Evolutionary conservation across 2,329 filamentous ascomycete genomes (phyloP).

Genomic region (Alternaria incomplexa): DNA sequence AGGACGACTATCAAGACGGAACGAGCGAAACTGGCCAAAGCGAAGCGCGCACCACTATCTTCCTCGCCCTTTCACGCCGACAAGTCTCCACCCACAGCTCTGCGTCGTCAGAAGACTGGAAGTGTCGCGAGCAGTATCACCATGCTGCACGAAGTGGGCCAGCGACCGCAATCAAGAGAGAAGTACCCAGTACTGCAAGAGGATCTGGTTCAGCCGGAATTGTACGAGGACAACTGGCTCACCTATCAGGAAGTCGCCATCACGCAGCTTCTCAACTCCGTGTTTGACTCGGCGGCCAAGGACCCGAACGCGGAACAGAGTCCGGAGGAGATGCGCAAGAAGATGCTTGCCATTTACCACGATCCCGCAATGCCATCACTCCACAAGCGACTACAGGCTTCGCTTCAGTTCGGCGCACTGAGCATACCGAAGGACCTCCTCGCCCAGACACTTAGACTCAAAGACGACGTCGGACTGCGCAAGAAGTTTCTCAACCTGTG

Average conservation of each 20-base stretch:
- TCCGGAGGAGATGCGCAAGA: conserved; percentile 51
- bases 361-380: conserved; percentile 57
- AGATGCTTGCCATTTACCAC: conserved; percentile 62
- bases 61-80: conserved; percentile 47
- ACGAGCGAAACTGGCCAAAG: conserved; percentile 30
- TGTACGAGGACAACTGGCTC: conserved; percentile 70
- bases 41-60: conserved; percentile 30
- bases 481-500: conserved; percentile 64
- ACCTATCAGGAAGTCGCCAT: conserved; percentile 66
- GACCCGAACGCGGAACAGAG: conserved; percentile 36
- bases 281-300: conserved; percentile 54
- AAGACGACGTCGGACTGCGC: conserved; percentile 64
- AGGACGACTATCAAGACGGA: conserved; percentile 35
- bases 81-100: conserved; percentile 44
- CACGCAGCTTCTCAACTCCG: conserved; percentile 64
- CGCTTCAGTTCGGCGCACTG: conserved; percentile 63
- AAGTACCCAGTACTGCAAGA: conserved; percentile 62
- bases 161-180: conserved; percentile 33
- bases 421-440: conserved; percentile 61
- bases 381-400: conserved; percentile 64
- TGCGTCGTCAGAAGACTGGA: conserved; percentile 34
- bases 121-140: conserved; percentile 39
- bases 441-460: conserved; percentile 54
- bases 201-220: conserved; percentile 60
- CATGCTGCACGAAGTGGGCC: conserved; percentile 41